These are phyloP conservation scores for Argentina anserina DNA, from an alignment of 306 rosid species.

Conservation along the genomic window DNA sequence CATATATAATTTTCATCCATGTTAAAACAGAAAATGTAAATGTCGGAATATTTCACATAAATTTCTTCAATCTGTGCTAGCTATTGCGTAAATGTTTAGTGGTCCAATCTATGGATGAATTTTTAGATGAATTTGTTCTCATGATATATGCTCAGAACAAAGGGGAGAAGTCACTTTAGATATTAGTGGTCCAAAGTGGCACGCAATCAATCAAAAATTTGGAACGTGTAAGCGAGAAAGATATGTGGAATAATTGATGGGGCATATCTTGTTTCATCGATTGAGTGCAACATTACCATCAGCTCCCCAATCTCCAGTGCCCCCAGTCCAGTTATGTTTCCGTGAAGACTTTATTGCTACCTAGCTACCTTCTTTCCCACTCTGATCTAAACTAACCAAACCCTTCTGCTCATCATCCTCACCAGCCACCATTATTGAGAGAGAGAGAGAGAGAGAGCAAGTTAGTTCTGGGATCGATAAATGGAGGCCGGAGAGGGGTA, in stretches of 20 bases:
- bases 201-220: conserved; percentile 11
- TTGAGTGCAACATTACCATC: conserved; percentile 23
- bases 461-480: background rate
- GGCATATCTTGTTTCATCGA: conserved; percentile 20
- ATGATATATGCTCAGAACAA: background rate
- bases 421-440: background rate
- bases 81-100: background rate
- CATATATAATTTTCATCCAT: too few relatives aligned
- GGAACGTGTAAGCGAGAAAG: conserved; percentile 5
- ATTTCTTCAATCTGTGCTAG: background rate
- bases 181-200: conserved; percentile 27
- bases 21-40: too few relatives aligned
- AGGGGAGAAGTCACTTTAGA: background rate
- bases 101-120: background rate
- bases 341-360: background rate
- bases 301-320: conserved; percentile 24
- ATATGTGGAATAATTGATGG: conserved; percentile 12
- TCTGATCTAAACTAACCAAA: background rate
- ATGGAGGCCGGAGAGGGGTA: background rate
- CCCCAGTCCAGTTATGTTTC: background rate
- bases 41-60: too few relatives aligned
- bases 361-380: conserved; percentile 1
- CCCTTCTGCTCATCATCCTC: background rate
- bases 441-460: background rate
- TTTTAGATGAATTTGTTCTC: background rate